Evolutionary conservation across 2,329 filamentous ascomycete genomes (phyloP).

Genomic region (Arthrobotrys conoides): DNA sequence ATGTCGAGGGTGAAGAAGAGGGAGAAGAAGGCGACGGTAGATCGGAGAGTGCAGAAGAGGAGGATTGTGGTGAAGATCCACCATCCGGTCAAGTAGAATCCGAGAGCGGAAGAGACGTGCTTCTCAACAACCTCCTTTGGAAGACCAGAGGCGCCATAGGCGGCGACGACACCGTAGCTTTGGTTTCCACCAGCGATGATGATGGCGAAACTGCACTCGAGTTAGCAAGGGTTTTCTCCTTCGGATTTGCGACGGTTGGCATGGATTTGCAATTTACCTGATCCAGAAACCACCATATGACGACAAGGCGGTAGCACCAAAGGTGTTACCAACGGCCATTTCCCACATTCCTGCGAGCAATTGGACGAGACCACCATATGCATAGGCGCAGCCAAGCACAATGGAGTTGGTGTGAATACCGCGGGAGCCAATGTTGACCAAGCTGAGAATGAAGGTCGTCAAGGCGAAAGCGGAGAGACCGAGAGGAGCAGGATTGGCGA

Average conservation of each 20-base stretch:
- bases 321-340: conserved; percentile 89
- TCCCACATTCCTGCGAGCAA: conserved; percentile 91
- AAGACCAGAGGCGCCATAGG: conserved; percentile 68
- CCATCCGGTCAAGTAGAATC: conserved; percentile 83
- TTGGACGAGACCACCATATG: conserved; percentile 84
- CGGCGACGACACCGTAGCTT: conserved; percentile 74
- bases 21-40: conserved; percentile 82
- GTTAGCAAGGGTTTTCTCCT: conserved; percentile 2
- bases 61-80: conserved; percentile 87
- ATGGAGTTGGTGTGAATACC: conserved; percentile 76
- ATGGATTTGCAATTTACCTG: conserved; percentile 62
- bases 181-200: conserved; percentile 75
- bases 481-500: conserved; percentile 84
- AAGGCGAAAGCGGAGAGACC: conserved; percentile 84
- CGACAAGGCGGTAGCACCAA: conserved; percentile 83
- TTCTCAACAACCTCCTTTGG: conserved; percentile 63
- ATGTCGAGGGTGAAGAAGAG: conserved; percentile 84
- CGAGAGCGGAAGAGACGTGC: conserved; percentile 75
- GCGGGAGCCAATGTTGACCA: conserved; percentile 78
- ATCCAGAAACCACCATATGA: conserved; percentile 91
- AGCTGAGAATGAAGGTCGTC: conserved; percentile 84
- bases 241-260: neutral
- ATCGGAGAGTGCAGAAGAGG: conserved; percentile 80
- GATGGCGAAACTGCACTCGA: conserved; percentile 73
- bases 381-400: conserved; percentile 78